Evolutionary conservation across 208 protist species (phyloP).

Genomic region (Zelonia costaricensis): DNA sequence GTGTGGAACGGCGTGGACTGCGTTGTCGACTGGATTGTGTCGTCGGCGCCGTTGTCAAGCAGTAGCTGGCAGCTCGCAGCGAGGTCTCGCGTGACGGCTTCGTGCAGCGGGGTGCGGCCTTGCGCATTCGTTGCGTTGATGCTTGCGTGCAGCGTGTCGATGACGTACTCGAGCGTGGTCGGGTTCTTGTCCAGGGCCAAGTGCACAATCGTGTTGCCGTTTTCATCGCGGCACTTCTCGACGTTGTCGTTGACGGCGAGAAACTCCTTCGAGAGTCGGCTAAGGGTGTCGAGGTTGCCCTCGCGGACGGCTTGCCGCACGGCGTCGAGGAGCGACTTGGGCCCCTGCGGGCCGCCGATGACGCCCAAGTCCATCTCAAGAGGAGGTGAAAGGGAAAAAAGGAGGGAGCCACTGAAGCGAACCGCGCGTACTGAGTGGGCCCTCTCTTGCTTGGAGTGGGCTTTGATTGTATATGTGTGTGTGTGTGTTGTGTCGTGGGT

Average conservation of each 20-base stretch:
- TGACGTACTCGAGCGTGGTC: conserved; percentile 63
- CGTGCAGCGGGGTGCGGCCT: conserved; percentile 87
- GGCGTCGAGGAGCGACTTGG: conserved; percentile 85
- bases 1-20: conserved; percentile 92
- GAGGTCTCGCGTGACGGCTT: conserved; percentile 85
- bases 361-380: conserved; percentile 38
- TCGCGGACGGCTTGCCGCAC: conserved; percentile 63
- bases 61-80: conserved; percentile 81
- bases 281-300: conserved; percentile 73
- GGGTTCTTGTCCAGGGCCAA: conserved; percentile 74
- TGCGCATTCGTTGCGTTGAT: conserved; percentile 84
- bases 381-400: too few relatives aligned
- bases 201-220: conserved; percentile 86
- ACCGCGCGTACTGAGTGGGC: too few relatives aligned
- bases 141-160: conserved; percentile 64
- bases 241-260: conserved; percentile 79
- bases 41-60: conserved; percentile 81
- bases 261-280: conserved; percentile 72
- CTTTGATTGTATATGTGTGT: too few relatives aligned
- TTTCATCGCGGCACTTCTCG: conserved; percentile 84
- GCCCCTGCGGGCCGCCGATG: conserved; percentile 82
- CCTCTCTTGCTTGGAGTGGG: too few relatives aligned
- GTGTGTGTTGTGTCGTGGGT: too few relatives aligned
- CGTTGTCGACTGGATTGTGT: conserved; percentile 77
- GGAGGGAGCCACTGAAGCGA: too few relatives aligned